These are phyloP conservation scores for Penicillium corylophilum DNA, from an alignment of 2,329 filamentous ascomycete genomes.

Conservation along the genomic window DNA sequence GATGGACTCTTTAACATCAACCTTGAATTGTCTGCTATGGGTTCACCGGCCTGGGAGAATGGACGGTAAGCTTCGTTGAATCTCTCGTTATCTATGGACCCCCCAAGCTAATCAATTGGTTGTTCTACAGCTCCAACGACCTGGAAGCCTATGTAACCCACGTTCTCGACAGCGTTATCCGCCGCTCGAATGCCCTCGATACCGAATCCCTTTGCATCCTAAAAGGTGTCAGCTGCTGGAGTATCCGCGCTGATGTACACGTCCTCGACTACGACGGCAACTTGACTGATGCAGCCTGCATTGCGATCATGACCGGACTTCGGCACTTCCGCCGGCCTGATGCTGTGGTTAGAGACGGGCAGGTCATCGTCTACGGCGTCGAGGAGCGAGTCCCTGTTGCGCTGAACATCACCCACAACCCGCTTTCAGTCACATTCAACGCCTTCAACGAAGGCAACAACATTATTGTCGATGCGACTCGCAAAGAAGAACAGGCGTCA, in stretches of 20 bases:
- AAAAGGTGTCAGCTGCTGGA: conserved; percentile 87
- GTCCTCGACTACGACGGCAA: conserved; percentile 89
- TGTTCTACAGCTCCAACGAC: conserved; percentile 64
- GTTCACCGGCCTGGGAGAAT: conserved; percentile 83
- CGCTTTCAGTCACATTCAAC: conserved; percentile 86
- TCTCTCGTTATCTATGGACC: not conserved
- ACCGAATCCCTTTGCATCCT: conserved; percentile 94
- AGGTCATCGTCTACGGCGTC: conserved; percentile 77
- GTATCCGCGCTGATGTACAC: conserved; percentile 86
- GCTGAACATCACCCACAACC: conserved; percentile 86
- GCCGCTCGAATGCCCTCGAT: conserved; percentile 86
- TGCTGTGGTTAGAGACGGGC: conserved; percentile 79
- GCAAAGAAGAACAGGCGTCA: conserved; percentile 53
- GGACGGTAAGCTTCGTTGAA: conserved; percentile 57
- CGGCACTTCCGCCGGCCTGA: conserved; percentile 91
- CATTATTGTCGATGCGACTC: conserved; percentile 47
- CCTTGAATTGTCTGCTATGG: conserved; percentile 89
- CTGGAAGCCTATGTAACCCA: conserved; percentile 83
- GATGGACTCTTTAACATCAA: conserved; percentile 93
- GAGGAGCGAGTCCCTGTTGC: conserved; percentile 88
- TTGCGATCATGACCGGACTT: conserved; percentile 82
- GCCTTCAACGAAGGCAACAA: conserved; percentile 61
- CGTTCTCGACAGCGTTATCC: conserved; percentile 89
- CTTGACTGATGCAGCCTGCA: conserved; percentile 79
- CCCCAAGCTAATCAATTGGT: conserved; percentile 7